Evolutionary conservation across 176 grass and related monocot genomes (phyloP).

Genomic region (Areca catechu): DNA sequence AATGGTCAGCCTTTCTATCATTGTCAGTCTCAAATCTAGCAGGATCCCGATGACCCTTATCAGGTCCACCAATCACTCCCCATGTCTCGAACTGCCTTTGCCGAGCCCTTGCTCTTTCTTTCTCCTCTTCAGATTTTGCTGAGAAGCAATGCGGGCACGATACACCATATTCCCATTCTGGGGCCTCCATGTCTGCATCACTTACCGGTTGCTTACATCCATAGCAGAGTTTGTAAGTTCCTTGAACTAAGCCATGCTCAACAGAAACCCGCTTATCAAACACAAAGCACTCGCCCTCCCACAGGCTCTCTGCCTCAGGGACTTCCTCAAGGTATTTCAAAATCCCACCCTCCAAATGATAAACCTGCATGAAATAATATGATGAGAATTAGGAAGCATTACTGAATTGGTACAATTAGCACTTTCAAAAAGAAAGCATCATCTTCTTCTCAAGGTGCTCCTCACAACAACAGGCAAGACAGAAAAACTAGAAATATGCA

Average conservation of each 20-base stretch:
- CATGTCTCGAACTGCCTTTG: conserved; percentile 73
- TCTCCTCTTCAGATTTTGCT: conserved; percentile 63
- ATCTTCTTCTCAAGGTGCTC: no score
- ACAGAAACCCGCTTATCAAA: conserved; percentile 97
- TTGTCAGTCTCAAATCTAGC: conserved; percentile 2
- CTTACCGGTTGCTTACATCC: conserved; percentile 88
- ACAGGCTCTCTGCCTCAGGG: conserved; percentile 57
- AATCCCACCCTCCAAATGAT: conserved; percentile 94
- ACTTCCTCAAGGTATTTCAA: conserved; percentile 94
- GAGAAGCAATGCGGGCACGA: conserved; percentile 75
- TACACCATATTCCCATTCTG: conserved; percentile 80
- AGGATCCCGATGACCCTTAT: conserved; percentile 46
- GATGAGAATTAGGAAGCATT: neutral
- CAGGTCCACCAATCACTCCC: conserved; percentile 79
- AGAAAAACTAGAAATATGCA: no score
- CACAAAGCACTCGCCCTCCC: conserved; percentile 95
- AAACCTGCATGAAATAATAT: conserved; percentile 40
- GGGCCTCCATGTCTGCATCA: conserved; percentile 75
- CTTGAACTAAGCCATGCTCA: conserved; percentile 72
- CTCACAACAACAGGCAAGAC: no score
- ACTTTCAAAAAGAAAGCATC: no score
- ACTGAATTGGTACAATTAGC: no score
- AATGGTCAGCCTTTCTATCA: conserved; percentile 5
- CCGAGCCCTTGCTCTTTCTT: conserved; percentile 65
- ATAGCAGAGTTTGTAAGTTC: conserved; percentile 88